Evolutionary conservation across 805 yeast species (phyloP).

Genomic region (Myxozyma sirexii): DNA sequence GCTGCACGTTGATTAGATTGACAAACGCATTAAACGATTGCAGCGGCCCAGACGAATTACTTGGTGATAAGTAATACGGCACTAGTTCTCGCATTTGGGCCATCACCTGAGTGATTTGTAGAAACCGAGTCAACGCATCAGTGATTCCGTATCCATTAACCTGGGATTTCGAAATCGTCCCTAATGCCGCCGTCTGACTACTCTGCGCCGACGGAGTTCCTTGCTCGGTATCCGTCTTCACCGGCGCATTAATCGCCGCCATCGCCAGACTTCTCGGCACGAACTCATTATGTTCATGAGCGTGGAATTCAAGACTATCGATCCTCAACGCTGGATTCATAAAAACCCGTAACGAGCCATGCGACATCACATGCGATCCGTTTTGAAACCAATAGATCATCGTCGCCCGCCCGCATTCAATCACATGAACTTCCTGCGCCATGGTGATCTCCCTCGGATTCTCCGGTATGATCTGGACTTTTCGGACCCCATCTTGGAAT

Average conservation of each 20-base stretch:
- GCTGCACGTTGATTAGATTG: slow-evolving; percentile 41
- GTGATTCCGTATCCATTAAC: slow-evolving; percentile 64
- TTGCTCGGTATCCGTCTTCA: neutral
- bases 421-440: slow-evolving; percentile 55
- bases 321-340: slow-evolving; percentile 65
- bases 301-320: slow-evolving; percentile 70
- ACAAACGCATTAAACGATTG: slow-evolving; percentile 39
- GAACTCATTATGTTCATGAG: slow-evolving; percentile 52
- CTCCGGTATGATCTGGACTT: slow-evolving; percentile 52
- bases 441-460: slow-evolving; percentile 56
- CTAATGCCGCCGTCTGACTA: slow-evolving; percentile 2
- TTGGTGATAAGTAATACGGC: slow-evolving; percentile 50
- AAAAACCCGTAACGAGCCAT: slow-evolving; percentile 62
- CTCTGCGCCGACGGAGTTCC: neutral
- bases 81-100: slow-evolving; percentile 67
- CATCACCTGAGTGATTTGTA: slow-evolving; percentile 81
- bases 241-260: slow-evolving; percentile 6
- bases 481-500: slow-evolving; percentile 54
- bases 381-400: slow-evolving; percentile 61
- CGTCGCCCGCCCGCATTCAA: slow-evolving; percentile 56
- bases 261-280: slow-evolving; percentile 27
- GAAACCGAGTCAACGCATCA: slow-evolving; percentile 64
- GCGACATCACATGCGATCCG: slow-evolving; percentile 67
- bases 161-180: slow-evolving; percentile 16
- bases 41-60: slow-evolving; percentile 36